Percentiles rank a stretch among this genome's conserved stretches.
phyloP scores from a whole-genome alignment of 2,329 filamentous ascomycete genomes.

The Clonostachys byssicola region DNA sequence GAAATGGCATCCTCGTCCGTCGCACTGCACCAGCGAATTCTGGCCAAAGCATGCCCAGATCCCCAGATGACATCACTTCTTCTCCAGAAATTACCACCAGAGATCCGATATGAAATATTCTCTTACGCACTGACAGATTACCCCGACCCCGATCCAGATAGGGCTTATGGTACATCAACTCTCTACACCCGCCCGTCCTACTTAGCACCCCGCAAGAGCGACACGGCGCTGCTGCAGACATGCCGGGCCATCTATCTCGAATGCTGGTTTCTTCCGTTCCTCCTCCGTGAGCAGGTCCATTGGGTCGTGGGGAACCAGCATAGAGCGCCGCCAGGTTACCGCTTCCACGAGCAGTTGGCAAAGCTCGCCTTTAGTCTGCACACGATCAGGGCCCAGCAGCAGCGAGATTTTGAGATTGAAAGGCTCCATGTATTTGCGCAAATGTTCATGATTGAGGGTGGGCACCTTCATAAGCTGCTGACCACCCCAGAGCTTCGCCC shows the following conservation, averaged over 20 bases:
- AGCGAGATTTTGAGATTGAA: slow-evolving; percentile 13
- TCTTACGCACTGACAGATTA: slow-evolving; percentile 28
- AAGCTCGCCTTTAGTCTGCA: no score
- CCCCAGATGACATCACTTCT: no score
- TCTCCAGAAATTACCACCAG: slow-evolving; percentile 29
- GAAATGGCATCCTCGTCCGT: no score
- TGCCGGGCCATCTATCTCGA: slow-evolving; percentile 36
- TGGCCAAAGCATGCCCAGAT: no score
- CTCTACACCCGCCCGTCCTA: slow-evolving; percentile 35
- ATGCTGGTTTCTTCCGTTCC: slow-evolving; percentile 34
- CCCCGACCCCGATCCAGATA: slow-evolving; percentile 18
- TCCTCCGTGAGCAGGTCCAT: slow-evolving; percentile 28
- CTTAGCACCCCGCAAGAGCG: slow-evolving; percentile 25
- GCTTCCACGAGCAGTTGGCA: no score
- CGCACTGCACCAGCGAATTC: no score
- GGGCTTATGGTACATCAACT: slow-evolving; percentile 18
- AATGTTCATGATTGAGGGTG: slow-evolving; percentile 28
- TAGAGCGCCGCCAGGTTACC: slow-evolving; percentile 21
- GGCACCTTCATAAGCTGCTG: slow-evolving; percentile 17
- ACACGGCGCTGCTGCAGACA: slow-evolving; percentile 30
- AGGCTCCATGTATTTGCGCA: slow-evolving; percentile 35
- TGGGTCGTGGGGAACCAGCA: slow-evolving; percentile 20
- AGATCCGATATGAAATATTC: slow-evolving; percentile 45
- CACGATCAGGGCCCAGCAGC: no score
- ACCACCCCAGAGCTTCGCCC: slow-evolving; percentile 21